These are phyloP conservation scores for Diplogelasinospora grovesii DNA, from an alignment of 495 filamentous ascomycete genomes.

Conservation along the genomic window DNA sequence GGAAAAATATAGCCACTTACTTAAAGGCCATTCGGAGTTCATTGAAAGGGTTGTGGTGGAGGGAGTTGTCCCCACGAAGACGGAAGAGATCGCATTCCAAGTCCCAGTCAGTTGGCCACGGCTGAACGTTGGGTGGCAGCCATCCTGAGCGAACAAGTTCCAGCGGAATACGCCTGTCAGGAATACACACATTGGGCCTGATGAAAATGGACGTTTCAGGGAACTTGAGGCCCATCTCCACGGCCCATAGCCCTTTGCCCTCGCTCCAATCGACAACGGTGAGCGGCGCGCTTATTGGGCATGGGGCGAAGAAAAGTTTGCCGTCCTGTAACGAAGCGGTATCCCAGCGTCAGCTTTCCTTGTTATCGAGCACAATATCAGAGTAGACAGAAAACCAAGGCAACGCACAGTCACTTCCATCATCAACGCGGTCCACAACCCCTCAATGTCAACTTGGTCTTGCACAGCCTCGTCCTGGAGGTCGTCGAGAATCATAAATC, in stretches of 20 bases:
- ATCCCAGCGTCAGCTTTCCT: neutral
- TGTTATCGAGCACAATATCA: neutral
- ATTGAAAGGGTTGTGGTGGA: too few species aligned
- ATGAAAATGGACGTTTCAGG: conserved; percentile 28
- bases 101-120: too few species aligned
- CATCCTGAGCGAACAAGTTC: too few species aligned
- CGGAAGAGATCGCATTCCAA: too few species aligned
- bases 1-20: conserved; percentile 15
- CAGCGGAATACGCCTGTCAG: conserved; percentile 37
- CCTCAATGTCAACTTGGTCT: conserved; percentile 40
- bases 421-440: conserved; percentile 24
- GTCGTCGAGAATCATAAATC: conserved; percentile 50
- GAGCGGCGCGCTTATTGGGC: conserved; percentile 27
- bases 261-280: conserved; percentile 44
- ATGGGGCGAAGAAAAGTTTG: conserved; percentile 39
- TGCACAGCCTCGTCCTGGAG: too few species aligned
- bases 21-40: too few species aligned
- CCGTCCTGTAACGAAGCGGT: conserved; percentile 27
- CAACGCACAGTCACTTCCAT: conserved; percentile 19
- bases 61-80: too few species aligned
- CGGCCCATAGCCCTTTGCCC: conserved; percentile 49
- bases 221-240: conserved; percentile 33
- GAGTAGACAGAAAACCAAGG: neutral
- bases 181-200: conserved; percentile 28
- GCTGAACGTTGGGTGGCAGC: conserved; percentile 34